Conservation (phyloP, 2,329 filamentous ascomycete species). For the Aspergillus udagawae region DNA sequence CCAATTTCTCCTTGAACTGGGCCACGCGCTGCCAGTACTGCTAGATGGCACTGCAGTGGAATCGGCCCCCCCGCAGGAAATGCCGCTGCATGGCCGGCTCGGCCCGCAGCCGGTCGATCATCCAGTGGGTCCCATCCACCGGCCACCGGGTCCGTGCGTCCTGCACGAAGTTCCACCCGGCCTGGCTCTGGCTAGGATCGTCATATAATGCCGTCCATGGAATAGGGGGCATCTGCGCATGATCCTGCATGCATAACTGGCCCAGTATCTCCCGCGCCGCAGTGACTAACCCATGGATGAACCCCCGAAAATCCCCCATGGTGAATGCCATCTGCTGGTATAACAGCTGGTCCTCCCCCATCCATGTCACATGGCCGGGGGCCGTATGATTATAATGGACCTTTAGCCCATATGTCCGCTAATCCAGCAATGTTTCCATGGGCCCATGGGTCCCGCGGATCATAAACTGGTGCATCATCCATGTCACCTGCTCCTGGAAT, state of each 20-base stretch:
- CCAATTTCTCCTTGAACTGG: conserved; percentile 1
- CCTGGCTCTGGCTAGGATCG: no score
- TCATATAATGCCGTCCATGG: no score
- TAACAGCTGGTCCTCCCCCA: neutral
- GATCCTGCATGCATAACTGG: no score
- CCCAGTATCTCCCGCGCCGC: no score
- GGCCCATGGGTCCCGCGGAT: neutral
- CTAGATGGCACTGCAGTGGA: neutral
- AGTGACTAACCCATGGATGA: neutral
- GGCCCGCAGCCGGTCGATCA: no score
- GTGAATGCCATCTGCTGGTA: neutral
- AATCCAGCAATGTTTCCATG: neutral
- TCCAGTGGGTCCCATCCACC: no score
- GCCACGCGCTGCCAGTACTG: neutral
- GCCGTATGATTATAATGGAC: conserved; percentile 5
- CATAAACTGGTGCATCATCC: conserved; percentile 3
- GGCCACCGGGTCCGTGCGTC: no score
- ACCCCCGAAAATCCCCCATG: neutral
- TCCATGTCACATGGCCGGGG: neutral
- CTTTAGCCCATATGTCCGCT: conserved; percentile 4
- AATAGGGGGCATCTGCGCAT: no score
- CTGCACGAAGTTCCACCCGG: no score
- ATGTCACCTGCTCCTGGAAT: neutral
- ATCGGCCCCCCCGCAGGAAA: no score
- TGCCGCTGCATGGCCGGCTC: no score